Conservation (phyloP, 192 early-diverging fungal species). For the Coemansia sp. region DNA sequence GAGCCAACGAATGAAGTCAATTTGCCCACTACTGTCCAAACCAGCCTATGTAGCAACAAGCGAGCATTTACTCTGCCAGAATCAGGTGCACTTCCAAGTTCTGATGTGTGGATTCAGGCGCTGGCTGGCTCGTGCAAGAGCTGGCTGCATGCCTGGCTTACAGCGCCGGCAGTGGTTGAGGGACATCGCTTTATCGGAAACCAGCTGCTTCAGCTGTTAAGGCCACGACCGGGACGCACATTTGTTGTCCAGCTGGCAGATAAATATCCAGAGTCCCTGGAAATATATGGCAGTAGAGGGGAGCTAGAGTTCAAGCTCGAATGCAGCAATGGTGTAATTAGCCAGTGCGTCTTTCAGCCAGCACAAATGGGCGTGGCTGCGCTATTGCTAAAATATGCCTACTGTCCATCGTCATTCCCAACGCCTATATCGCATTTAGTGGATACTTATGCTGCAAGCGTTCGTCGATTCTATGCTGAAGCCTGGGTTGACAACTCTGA, state of each 20-base stretch:
- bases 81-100: slow-evolving; percentile 9
- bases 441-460: not conserved
- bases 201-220: slow-evolving; percentile 57
- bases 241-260: not conserved
- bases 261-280: not conserved
- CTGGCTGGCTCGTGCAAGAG: slow-evolving; percentile 66
- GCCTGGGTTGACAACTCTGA: slow-evolving; percentile 16
- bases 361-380: slow-evolving; percentile 36
- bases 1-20: not conserved
- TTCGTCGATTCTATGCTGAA: slow-evolving; percentile 4
- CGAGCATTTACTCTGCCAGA: no score
- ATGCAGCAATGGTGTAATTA: slow-evolving; percentile 60
- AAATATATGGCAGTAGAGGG: slow-evolving; percentile 38
- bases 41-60: not conserved
- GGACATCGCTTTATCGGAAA: slow-evolving; percentile 60
- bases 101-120: slow-evolving; percentile 61
- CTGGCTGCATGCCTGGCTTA: slow-evolving; percentile 84
- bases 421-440: slow-evolving; percentile 18
- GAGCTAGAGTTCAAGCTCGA: slow-evolving; percentile 78
- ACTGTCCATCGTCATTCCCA: slow-evolving; percentile 3
- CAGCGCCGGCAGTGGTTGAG: slow-evolving; percentile 68
- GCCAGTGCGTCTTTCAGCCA: slow-evolving; percentile 45
- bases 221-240: slow-evolving; percentile 56
- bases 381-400: slow-evolving; percentile 18
- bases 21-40: slow-evolving; percentile 3